Percentiles rank a stretch among this genome's conserved stretches.
Conservation (phyloP, 176 grass and related monocot genomes). For the Poa pratensis region DNA sequence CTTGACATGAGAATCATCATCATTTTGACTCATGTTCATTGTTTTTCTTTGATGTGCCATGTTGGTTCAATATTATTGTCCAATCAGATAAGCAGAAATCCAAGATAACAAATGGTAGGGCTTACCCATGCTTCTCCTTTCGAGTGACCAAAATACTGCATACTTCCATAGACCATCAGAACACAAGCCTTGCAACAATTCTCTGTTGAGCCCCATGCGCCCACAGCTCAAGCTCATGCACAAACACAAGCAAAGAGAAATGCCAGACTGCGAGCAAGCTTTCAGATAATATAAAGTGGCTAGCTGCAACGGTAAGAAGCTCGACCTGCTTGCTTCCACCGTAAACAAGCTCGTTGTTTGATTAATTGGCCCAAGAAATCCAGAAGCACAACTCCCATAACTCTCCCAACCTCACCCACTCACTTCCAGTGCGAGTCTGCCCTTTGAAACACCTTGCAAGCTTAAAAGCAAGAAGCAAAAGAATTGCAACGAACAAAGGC, state of each 20-base stretch:
- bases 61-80: background rate
- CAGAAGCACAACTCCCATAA: constrained; percentile 64
- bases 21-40: background rate
- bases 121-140: constrained; percentile 51
- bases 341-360: constrained; percentile 66
- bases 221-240: constrained; percentile 18
- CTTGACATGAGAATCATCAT: background rate
- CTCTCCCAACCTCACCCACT: constrained; percentile 36
- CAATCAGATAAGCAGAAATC: background rate
- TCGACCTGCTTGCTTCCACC: constrained; percentile 70
- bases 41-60: constrained; percentile 13
- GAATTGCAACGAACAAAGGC: background rate
- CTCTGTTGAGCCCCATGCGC: constrained; percentile 10
- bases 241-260: constrained; percentile 23
- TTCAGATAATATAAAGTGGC: constrained; percentile 24
- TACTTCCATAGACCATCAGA: constrained; percentile 65
- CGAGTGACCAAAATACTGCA: constrained; percentile 69
- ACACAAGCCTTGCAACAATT: constrained; percentile 61
- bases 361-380: constrained; percentile 61
- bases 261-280: constrained; percentile 5
- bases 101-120: constrained; percentile 26
- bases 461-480: constrained; percentile 29
- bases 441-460: constrained; percentile 25
- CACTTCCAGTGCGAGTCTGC: background rate
- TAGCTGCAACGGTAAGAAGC: constrained; percentile 80